Percentiles rank a stretch among this genome's conserved stretches.
Conservation (phyloP, 2,329 filamentous ascomycete species). For the Hymenoscyphus occultus region DNA sequence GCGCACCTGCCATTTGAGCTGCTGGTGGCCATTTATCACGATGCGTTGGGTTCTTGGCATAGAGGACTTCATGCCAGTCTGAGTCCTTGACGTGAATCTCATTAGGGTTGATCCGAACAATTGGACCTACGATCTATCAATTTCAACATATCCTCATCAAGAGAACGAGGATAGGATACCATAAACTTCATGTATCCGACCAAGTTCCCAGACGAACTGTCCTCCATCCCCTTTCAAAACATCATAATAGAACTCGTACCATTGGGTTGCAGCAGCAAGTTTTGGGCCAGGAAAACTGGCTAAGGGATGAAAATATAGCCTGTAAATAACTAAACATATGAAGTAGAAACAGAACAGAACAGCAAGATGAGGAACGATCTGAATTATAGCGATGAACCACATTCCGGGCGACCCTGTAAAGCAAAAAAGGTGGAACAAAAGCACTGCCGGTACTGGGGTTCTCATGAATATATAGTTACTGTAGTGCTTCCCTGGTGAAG, state of each 20-base stretch:
- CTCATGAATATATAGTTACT: no score
- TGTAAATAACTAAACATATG: constrained; percentile 15
- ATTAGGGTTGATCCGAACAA: constrained; percentile 14
- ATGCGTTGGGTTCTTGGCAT: constrained; percentile 16
- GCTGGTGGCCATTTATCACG: constrained; percentile 21
- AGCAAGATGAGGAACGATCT: background rate
- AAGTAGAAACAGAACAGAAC: background rate
- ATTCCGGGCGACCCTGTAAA: background rate
- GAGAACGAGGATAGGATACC: constrained; percentile 15
- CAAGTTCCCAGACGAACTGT: constrained; percentile 22
- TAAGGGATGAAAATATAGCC: constrained; percentile 36
- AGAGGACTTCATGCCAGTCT: constrained; percentile 13
- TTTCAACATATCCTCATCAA: background rate
- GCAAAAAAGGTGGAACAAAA: no score
- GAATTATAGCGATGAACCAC: background rate
- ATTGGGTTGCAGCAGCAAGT: constrained; percentile 32
- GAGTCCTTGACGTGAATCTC: constrained; percentile 16
- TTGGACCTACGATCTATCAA: constrained; percentile 10
- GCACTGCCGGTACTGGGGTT: no score
- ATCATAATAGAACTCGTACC: constrained; percentile 32
- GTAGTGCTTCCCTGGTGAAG: no score
- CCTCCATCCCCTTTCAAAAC: constrained; percentile 11
- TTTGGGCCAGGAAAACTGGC: constrained; percentile 35
- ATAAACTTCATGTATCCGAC: constrained; percentile 30
- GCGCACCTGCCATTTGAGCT: constrained; percentile 15